A percentile compares a stretch with the other conserved stretches of the same genome.
phyloP scores from a whole-genome alignment of 192 early-diverging fungal species.

The Podochytrium sp. region DNA sequence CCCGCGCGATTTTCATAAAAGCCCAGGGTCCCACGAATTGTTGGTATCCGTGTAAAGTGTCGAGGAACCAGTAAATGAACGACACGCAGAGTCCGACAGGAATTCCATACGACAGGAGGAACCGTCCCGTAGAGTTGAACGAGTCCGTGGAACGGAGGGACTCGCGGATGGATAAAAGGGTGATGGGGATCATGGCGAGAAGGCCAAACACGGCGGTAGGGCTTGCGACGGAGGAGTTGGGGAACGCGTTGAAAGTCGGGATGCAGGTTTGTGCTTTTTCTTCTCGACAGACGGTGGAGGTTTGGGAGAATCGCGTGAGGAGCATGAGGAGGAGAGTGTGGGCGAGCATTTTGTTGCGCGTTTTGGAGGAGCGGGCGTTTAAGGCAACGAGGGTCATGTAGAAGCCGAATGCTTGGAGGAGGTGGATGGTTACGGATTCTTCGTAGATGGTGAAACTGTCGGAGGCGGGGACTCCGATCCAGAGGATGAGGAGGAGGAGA shows the following conservation, averaged over 20 bases:
- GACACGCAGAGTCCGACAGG: constrained; percentile 31
- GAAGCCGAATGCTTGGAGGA: constrained; percentile 69
- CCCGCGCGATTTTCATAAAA: constrained; percentile 20
- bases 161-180: constrained; percentile 41
- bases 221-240: constrained; percentile 53
- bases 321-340: constrained; percentile 39
- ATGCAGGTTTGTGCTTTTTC: constrained; percentile 77
- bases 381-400: constrained; percentile 40
- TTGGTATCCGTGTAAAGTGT: constrained; percentile 48
- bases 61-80: constrained; percentile 50
- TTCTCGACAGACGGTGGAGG: constrained; percentile 82
- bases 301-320: constrained; percentile 61
- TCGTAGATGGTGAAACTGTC: constrained; percentile 93
- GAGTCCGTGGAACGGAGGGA: constrained; percentile 56
- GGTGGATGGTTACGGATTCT: constrained; percentile 71
- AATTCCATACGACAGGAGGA: constrained; percentile 19
- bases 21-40: constrained; percentile 11
- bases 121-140: constrained; percentile 42
- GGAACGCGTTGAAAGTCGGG: constrained; percentile 78
- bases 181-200: constrained; percentile 50
- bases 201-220: constrained; percentile 47
- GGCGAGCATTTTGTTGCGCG: constrained; percentile 24
- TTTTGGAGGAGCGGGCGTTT: constrained; percentile 2
- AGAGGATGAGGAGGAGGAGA: constrained; percentile 50
- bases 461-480: constrained; percentile 74